These are phyloP conservation scores for Clavispora phyllophila DNA, from an alignment of 805 yeast species.

Conservation along the genomic window DNA sequence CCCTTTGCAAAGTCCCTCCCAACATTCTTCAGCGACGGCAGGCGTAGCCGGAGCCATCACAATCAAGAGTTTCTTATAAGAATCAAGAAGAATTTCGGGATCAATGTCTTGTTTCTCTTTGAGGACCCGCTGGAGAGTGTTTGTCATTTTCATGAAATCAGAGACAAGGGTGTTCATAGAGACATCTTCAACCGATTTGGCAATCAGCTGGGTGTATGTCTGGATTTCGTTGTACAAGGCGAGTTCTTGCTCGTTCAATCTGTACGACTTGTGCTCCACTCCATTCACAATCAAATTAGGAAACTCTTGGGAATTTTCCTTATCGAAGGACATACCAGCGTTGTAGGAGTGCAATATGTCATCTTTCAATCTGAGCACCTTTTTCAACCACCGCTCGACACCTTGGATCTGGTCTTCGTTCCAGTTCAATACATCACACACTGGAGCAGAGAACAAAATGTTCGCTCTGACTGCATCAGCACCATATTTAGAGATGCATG, in stretches of 20 bases:
- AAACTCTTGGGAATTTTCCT: slow-evolving; percentile 5
- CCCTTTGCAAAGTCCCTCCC: slow-evolving; percentile 39
- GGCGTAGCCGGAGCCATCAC: slow-evolving; percentile 80
- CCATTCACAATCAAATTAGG: slow-evolving; percentile 18
- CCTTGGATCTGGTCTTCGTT: slow-evolving; percentile 85
- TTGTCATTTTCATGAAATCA: slow-evolving; percentile 80
- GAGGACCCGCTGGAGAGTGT: slow-evolving; percentile 37
- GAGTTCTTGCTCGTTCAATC: slow-evolving; percentile 43
- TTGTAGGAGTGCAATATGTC: slow-evolving; percentile 16
- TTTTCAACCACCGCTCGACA: slow-evolving; percentile 77
- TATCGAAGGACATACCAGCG: not conserved
- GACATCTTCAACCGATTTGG: slow-evolving; percentile 56
- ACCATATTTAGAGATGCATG: slow-evolving; percentile 71
- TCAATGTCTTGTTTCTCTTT: slow-evolving; percentile 30
- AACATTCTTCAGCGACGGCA: slow-evolving; percentile 73
- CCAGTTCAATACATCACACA: slow-evolving; percentile 80
- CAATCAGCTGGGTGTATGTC: slow-evolving; percentile 42
- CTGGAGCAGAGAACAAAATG: slow-evolving; percentile 86
- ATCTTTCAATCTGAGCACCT: slow-evolving; percentile 34
- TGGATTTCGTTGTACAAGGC: slow-evolving; percentile 56
- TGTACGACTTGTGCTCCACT: slow-evolving; percentile 14
- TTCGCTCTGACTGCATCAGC: slow-evolving; percentile 95
- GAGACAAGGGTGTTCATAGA: slow-evolving; percentile 83
- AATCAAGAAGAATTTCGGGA: slow-evolving; percentile 40
- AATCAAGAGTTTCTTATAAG: slow-evolving; percentile 51